A percentile compares a stretch with the other conserved stretches of the same genome.
These are phyloP conservation scores for Taphrina betulina DNA, from an alignment of 1,139 yeast species.

Conservation along the genomic window DNA sequence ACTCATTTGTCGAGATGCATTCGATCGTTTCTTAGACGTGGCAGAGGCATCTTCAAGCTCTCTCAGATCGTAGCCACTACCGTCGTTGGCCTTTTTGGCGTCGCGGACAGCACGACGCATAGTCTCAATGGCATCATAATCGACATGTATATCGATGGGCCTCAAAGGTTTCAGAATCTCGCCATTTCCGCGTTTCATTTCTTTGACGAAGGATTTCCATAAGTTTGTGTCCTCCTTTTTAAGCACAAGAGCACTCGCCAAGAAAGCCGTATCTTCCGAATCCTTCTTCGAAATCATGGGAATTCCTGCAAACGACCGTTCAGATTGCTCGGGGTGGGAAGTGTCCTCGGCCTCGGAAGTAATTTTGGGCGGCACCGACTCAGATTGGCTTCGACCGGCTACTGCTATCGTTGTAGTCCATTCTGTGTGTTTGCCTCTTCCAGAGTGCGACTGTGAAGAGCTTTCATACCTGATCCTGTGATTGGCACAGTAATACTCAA, in stretches of 20 bases:
- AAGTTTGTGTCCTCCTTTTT: conserved; percentile 34
- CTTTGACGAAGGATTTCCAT: conserved; percentile 35
- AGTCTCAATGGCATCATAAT: conserved; percentile 7
- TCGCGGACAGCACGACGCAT: conserved; percentile 19
- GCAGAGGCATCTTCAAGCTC: not conserved
- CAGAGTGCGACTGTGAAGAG: not conserved
- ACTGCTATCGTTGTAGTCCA: not conserved
- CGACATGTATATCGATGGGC: conserved; percentile 33
- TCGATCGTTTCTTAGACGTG: conserved; percentile 5
- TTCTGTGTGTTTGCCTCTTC: not conserved
- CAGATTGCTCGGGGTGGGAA: not conserved
- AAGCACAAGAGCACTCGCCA: conserved; percentile 36
- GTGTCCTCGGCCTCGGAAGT: not conserved
- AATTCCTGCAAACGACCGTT: conserved; percentile 6
- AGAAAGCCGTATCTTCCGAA: conserved; percentile 34
- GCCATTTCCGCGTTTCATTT: conserved; percentile 37
- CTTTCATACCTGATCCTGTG: conserved; percentile 2
- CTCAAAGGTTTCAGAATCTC: conserved; percentile 32
- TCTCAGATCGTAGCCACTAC: not conserved
- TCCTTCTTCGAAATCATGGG: conserved; percentile 16
- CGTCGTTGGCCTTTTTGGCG: not conserved
- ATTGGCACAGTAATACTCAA: conserved; percentile 34
- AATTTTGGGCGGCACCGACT: not conserved
- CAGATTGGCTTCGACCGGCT: too few relatives aligned
- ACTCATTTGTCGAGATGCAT: conserved; percentile 12